Conservation (phyloP, 2,329 filamentous ascomycete species). For the Alternaria infectoria region DNA sequence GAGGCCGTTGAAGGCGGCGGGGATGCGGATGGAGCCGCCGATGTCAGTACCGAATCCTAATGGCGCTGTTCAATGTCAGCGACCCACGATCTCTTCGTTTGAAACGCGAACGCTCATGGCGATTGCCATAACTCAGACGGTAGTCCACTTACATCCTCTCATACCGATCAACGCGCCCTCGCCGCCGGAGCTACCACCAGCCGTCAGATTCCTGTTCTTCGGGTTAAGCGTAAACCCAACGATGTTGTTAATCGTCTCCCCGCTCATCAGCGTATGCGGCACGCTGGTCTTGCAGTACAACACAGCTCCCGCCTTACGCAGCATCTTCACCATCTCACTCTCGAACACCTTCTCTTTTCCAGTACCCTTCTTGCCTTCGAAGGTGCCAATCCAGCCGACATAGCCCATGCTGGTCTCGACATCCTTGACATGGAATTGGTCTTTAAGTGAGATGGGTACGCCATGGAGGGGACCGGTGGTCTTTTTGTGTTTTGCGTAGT, state of each 20-base stretch:
- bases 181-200: constrained; percentile 65
- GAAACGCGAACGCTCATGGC: rapidly evolving
- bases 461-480: constrained; percentile 55
- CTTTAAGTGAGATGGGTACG: constrained; percentile 56
- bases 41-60: constrained; percentile 65
- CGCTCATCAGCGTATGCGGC: constrained; percentile 64
- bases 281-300: constrained; percentile 66
- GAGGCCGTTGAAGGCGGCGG: constrained; percentile 64
- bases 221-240: constrained; percentile 65
- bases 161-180: constrained; percentile 65
- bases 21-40: constrained; percentile 64
- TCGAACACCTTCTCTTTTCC: constrained; percentile 62
- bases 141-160: constrained; percentile 51
- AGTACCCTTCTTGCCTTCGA: constrained; percentile 61
- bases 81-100: not conserved
- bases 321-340: constrained; percentile 63
- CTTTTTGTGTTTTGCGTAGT: constrained; percentile 39
- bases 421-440: constrained; percentile 57
- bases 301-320: constrained; percentile 61
- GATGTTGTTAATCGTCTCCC: constrained; percentile 68
- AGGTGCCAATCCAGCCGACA: constrained; percentile 68
- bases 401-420: constrained; percentile 64
- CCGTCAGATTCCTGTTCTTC: constrained; percentile 60
- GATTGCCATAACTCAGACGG: too few species aligned
- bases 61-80: constrained; percentile 39